Conservation (phyloP, 805 yeast species). For the Candida maesae region DNA sequence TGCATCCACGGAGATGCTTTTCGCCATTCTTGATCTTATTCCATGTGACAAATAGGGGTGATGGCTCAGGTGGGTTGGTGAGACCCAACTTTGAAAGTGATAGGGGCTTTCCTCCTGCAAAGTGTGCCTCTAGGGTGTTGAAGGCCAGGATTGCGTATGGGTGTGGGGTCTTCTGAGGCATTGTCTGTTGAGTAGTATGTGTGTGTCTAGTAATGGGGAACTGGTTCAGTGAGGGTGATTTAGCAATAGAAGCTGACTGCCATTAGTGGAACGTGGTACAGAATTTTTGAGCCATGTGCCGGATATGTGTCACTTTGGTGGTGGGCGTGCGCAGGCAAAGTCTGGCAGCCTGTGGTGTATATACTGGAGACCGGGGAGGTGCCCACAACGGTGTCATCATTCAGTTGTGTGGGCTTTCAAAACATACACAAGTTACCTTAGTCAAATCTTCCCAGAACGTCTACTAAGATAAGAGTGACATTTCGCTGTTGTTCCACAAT, state of each 20-base stretch:
- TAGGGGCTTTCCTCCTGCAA: neutral
- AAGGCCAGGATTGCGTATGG: conserved; percentile 10
- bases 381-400: no score
- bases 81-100: neutral
- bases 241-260: neutral
- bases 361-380: no score
- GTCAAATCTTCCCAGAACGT: no score
- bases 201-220: neutral
- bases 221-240: neutral
- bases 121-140: conserved; percentile 3
- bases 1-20: conserved; percentile 74
- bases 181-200: neutral
- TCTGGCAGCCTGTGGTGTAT: no score
- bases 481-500: no score
- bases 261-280: no score
- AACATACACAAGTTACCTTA: no score
- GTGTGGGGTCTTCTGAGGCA: neutral
- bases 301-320: no score
- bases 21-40: conserved; percentile 36
- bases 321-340: no score
- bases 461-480: no score
- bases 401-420: no score
- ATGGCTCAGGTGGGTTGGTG: neutral
- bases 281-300: no score
- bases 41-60: conserved; percentile 90